Evolutionary conservation across 768 basidiomycete species (phyloP), one percentile per base, ranked within the genome.

Genomic region (Tremella fuciformis): DNA sequence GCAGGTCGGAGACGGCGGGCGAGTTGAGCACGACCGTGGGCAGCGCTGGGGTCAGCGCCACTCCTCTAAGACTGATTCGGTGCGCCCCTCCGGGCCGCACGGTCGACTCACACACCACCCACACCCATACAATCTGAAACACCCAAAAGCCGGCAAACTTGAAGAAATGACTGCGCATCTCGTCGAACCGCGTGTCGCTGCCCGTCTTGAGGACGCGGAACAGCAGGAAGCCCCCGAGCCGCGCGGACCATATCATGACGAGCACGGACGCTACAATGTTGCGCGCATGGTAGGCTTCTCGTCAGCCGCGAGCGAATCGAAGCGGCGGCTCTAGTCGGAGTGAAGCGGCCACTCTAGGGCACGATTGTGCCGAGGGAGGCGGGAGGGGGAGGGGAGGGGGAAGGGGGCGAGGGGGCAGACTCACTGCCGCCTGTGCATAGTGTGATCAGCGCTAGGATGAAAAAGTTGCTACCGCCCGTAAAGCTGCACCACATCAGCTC

Each of bases 181-280:
- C 81, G 63, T 88, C 85, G 67, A 87, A 87, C 1, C 86, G 81
- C 2, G 78, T 80, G 64, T 88, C 86, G 51, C 81, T 83, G 1
- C 86, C 86, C 8, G 80, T 84, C 67, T 84, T 86, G 44, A 88
- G 67, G 3, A 88, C 85, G n/a, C 86, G 82, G 75, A 83, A 85
- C 24, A 87, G 80, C 3, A 87, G 78, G 74, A 87, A 88, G 0
- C 83, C 85, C 80, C 82, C 83, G 16, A 86, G 51, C 26, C 86
- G 76, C 13, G 80, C 72, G 0, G 86, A 83, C 86, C 86, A 88
- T 8, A 84, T 58, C 84, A 87, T 85, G 22, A 85, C 81, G n/a
- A 86, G 71, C 13, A 84, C 78, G 50, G 70, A 70, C 8, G 70
- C 71, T 22, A 62, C 60, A 19, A 68, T 68, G 39, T 64, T 67